Evolutionary conservation across 2,329 filamentous ascomycete genomes (phyloP).

Genomic region (Trichoderma lentiforme): DNA sequence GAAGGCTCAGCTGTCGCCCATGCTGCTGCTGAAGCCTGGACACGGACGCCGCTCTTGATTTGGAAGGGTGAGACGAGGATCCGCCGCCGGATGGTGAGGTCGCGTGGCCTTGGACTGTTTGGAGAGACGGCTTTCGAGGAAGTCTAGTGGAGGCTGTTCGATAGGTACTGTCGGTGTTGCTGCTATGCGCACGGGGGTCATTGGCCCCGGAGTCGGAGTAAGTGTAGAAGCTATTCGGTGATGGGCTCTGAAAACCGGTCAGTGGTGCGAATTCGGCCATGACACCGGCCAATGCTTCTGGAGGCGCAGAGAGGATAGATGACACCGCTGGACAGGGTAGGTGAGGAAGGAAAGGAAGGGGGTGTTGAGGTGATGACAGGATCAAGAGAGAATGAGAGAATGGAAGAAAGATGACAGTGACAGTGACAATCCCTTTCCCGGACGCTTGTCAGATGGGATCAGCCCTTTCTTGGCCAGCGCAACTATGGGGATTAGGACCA

Average conservation of each 20-base stretch:
- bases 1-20: conserved; percentile 53
- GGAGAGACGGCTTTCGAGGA: conserved; percentile 41
- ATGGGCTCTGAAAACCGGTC: conserved; percentile 31
- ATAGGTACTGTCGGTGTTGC: conserved; percentile 50
- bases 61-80: background rate
- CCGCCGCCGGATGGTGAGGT: background rate
- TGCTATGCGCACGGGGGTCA: conserved; percentile 34
- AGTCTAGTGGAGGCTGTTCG: conserved; percentile 46
- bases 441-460: conserved; percentile 13
- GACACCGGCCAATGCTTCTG: conserved; percentile 16
- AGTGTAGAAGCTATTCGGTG: conserved; percentile 33
- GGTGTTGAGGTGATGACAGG: background rate
- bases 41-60: conserved; percentile 20
- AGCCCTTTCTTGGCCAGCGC: conserved; percentile 1
- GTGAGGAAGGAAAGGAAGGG: background rate
- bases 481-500: conserved; percentile 4
- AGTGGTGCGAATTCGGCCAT: conserved; percentile 32
- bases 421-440: background rate
- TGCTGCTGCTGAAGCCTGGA: conserved; percentile 42
- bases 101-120: conserved; percentile 12
- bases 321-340: background rate
- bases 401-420: background rate
- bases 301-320: background rate
- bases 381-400: background rate
- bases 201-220: conserved; percentile 47